phyloP scores from a whole-genome alignment of 106 monocot genomes.

The Vanilla planifolia region DNA sequence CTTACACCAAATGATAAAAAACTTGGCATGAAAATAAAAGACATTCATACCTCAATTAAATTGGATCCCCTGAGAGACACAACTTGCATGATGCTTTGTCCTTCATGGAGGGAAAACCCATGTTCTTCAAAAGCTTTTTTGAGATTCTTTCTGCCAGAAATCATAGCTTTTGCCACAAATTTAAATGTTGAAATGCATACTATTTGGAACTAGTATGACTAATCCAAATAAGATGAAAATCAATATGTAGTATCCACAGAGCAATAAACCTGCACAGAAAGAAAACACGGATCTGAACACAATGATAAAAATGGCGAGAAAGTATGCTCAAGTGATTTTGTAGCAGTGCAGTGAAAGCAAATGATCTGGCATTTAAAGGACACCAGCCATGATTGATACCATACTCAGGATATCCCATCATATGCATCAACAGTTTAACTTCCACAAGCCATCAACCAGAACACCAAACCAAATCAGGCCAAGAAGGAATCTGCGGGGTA shows the following conservation, averaged over 20 bases:
- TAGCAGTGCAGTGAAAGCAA: no score
- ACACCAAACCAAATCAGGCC: no score
- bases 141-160: constrained; percentile 22
- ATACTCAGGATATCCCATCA: no score
- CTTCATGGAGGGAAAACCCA: constrained; percentile 30
- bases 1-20: background rate
- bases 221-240: background rate
- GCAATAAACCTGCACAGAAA: constrained; percentile 1
- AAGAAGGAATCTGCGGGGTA: no score
- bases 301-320: background rate
- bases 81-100: constrained; percentile 53
- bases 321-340: no score
- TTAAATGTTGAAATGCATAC: background rate
- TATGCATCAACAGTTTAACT: no score
- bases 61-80: constrained; percentile 50
- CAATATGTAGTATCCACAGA: background rate
- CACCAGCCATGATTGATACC: no score
- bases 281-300: background rate
- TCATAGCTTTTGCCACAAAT: constrained; percentile 6
- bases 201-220: background rate
- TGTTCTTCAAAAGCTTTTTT: constrained; percentile 30
- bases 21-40: background rate
- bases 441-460: no score
- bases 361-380: no score
- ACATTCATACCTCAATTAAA: constrained; percentile 38